These are phyloP conservation scores for Solanum corneliomulleri DNA, from an alignment of 257 asterid genomes.

Conservation along the genomic window DNA sequence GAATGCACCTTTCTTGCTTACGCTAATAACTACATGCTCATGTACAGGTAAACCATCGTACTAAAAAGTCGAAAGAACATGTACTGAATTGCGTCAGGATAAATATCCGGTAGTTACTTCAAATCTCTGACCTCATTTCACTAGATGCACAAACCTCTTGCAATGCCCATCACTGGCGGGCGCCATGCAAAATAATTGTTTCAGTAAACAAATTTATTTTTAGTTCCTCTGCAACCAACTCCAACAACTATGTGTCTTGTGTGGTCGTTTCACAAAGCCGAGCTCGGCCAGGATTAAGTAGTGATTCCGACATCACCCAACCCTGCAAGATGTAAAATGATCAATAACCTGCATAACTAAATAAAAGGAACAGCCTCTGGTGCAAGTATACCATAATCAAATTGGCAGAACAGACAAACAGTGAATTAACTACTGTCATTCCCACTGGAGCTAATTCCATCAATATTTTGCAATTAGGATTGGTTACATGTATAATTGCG, in stretches of 20 bases:
- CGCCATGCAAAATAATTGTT: background rate
- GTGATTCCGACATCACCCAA: slow-evolving; percentile 95
- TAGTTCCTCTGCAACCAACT: background rate
- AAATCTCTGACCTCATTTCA: background rate
- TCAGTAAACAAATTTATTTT: background rate
- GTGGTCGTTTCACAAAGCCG: slow-evolving; percentile 53
- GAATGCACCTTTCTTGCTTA: background rate
- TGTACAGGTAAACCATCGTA: background rate
- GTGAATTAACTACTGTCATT: background rate
- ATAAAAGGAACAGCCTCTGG: background rate
- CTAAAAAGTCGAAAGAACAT: background rate
- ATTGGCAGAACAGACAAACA: background rate
- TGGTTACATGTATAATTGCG: background rate
- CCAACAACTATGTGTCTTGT: slow-evolving; percentile 1
- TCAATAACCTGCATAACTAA: background rate
- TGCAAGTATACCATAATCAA: background rate
- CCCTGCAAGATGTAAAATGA: slow-evolving; percentile 40
- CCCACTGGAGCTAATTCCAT: background rate
- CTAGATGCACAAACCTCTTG: background rate
- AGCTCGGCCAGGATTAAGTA: slow-evolving; percentile 85
- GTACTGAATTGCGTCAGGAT: background rate
- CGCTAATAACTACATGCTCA: background rate
- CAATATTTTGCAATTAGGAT: background rate
- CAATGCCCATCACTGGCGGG: background rate
- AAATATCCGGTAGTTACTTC: background rate